These are phyloP conservation scores for Fusarium transvaalense DNA, from an alignment of 2,329 filamentous ascomycete species.

Conservation along the genomic window DNA sequence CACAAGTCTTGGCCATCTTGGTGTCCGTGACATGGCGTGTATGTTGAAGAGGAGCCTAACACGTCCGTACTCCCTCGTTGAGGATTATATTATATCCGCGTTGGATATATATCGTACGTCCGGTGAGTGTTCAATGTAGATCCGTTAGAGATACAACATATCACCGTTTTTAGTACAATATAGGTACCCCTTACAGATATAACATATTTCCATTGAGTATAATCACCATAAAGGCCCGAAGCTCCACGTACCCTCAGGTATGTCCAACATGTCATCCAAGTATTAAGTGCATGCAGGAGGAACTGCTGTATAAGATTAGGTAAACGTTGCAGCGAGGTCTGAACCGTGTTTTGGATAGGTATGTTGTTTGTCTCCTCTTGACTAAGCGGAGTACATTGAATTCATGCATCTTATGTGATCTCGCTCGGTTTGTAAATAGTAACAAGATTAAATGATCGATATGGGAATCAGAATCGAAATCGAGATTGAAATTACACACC, in stretches of 20 bases:
- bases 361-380: background rate
- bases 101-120: background rate
- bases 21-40: background rate
- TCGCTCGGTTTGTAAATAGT: background rate
- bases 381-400: background rate
- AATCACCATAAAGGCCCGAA: background rate
- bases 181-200: background rate
- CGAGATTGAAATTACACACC: background rate
- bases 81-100: background rate
- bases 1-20: background rate
- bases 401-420: background rate
- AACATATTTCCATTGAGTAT: background rate
- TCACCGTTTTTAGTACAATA: background rate
- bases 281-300: background rate
- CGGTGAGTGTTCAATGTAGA: background rate
- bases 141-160: slow-evolving; percentile 7
- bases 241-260: background rate
- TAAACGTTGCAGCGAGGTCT: background rate
- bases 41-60: background rate
- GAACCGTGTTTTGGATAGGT: background rate
- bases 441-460: background rate
- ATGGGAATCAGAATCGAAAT: background rate
- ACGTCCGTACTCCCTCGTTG: background rate
- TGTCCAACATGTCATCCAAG: background rate
- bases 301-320: background rate